Base-by-base conservation (phyloP, 2,329 filamentous ascomycete genomes). In the Colletotrichum simmondsii region DNA sequence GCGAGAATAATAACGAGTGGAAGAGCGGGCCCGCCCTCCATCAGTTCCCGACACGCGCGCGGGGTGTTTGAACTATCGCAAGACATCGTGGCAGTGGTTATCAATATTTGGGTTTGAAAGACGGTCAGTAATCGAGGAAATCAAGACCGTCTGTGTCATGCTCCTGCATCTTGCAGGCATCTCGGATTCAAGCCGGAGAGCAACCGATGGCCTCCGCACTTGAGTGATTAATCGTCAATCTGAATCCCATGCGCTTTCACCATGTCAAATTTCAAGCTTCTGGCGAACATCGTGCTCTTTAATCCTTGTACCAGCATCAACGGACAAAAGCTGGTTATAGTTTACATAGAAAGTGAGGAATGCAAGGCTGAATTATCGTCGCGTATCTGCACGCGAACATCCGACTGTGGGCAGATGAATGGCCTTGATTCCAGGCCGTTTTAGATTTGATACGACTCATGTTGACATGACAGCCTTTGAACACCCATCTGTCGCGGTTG, bases 11-110 rank as follows among this genome's bases (percentile, higher is more conserved):
- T 28, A 58, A 58, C 30, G 30, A 26, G 24, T 26, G 24, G 68
- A 74, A 14, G 75, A 79, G 11, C 69, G 77, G 22, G 78, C 76
- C 32, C 71, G 76, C 56, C 71, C n/a, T 22, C 19, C 19, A 49
- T 7, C 42, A n/a, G 14, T 49, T 8, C 42, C 42, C 19, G 42
- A 49, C 4, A n/a, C 42, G 19, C 42, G 42, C 19, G 42, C 42
- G 42, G 8, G 42, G 16, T n/a, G 42, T 4, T 49, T 49, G 6
- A 49, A 49, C 42, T n/a, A 10, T 49, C 19, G 42, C 8, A 49
- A 7, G 42, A 42, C 16, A 42, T 42, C 14, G 16, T 19, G 37
- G 37, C 14, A 42, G 42, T 19, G 7, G 7, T 49, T 49, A 19
- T n/a, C 4, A 19, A 10, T 19, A n/a, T n/a, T n/a, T n/a, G 8